Evolutionary conservation across 1,139 yeast species (phyloP).

Genomic region (Kodamaea derodonti): DNA sequence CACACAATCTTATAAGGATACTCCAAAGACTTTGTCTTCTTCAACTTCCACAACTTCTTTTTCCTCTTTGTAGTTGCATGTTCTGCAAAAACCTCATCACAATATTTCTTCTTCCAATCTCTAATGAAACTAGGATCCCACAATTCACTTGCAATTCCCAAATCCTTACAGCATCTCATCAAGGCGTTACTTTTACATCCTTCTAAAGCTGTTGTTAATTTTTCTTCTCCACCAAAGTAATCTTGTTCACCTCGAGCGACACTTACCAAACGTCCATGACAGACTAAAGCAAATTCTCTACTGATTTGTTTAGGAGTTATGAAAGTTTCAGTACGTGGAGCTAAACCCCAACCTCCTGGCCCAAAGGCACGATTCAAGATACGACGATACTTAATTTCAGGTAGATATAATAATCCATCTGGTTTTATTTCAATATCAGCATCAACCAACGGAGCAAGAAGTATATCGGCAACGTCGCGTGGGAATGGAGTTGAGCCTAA

Average conservation of each 20-base stretch:
- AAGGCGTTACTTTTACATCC: constrained; percentile 96
- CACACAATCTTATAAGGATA: constrained; percentile 65
- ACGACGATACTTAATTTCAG: constrained; percentile 92
- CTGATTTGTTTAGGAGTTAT: constrained; percentile 64
- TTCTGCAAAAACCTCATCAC: constrained; percentile 85
- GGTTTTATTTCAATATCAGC: constrained; percentile 91
- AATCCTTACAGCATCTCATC: constrained; percentile 96
- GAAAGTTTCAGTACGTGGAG: constrained; percentile 83
- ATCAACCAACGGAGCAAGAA: constrained; percentile 57
- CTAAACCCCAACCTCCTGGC: constrained; percentile 99
- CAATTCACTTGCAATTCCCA: constrained; percentile 92
- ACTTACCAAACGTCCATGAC: constrained; percentile 84
- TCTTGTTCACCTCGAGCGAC: constrained; percentile 96
- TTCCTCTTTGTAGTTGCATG: constrained; percentile 77
- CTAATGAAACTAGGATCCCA: constrained; percentile 96
- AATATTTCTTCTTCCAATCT: constrained; percentile 65
- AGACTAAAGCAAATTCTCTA: constrained; percentile 83
- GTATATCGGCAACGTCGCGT: constrained; percentile 51
- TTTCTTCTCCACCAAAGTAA: constrained; percentile 75
- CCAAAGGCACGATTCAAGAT: constrained; percentile 89
- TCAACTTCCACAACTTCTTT: constrained; percentile 83
- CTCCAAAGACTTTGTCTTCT: constrained; percentile 72
- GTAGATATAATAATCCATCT: constrained; percentile 85
- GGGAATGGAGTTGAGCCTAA: constrained; percentile 75
- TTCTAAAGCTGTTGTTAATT: constrained; percentile 93